Conservation (phyloP, 176 grass and related monocot genomes). For the Saccharum officinarum region DNA sequence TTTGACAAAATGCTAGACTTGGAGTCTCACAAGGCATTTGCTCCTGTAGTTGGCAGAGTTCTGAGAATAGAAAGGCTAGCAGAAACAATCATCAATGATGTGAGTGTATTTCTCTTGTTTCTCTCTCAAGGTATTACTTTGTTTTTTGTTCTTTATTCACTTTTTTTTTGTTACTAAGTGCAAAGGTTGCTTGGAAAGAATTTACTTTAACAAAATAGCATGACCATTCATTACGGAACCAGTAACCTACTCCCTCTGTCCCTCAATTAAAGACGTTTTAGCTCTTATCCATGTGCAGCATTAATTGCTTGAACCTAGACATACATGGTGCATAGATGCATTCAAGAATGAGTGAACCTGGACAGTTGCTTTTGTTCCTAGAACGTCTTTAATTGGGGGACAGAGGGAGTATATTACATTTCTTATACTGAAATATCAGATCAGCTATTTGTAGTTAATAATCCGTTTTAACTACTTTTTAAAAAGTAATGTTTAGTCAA, state of each 20-base stretch:
- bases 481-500: not conserved
- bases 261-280: too few relatives aligned
- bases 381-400: too few relatives aligned
- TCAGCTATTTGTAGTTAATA: not conserved
- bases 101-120: slow-evolving; percentile 47
- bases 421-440: slow-evolving; percentile 2
- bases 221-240: not conserved
- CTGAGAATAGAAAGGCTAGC: slow-evolving; percentile 81
- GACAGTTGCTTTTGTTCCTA: too few relatives aligned
- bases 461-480: not conserved
- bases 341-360: too few relatives aligned
- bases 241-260: too few relatives aligned
- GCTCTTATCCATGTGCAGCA: too few relatives aligned
- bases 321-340: too few relatives aligned
- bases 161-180: slow-evolving; percentile 15
- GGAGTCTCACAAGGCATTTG: slow-evolving; percentile 71
- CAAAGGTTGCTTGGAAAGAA: not conserved
- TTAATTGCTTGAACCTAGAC: too few relatives aligned
- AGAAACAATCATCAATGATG: slow-evolving; percentile 89
- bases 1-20: slow-evolving; percentile 80
- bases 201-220: not conserved
- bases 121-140: not conserved
- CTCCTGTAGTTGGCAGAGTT: slow-evolving; percentile 70
- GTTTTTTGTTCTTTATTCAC: not conserved
- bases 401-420: too few relatives aligned